Conservation (phyloP, 495 filamentous ascomycete genomes). For the Podospora anserina region DNA sequence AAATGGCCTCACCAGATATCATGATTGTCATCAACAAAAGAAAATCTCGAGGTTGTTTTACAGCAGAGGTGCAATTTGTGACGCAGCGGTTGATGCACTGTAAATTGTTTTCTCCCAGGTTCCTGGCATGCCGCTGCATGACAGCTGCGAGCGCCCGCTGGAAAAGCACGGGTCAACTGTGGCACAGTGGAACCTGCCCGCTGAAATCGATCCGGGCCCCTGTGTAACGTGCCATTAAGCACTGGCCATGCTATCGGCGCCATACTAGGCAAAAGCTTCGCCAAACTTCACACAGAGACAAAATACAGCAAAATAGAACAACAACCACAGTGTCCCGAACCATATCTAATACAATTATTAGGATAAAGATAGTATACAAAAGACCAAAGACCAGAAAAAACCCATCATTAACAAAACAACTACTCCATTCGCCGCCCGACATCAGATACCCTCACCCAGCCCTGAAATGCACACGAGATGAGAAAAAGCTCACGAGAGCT, state of each 20-base stretch:
- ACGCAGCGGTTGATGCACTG: background rate
- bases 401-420: background rate
- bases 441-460: background rate
- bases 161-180: background rate
- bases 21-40: background rate
- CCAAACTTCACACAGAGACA: background rate
- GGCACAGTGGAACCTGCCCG: background rate
- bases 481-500: constrained; percentile 2
- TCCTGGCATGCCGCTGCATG: background rate
- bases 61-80: background rate
- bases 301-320: background rate
- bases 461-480: constrained; percentile 3
- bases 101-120: background rate
- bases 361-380: constrained; percentile 8
- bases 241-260: background rate
- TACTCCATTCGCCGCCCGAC: background rate
- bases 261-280: constrained; percentile 1
- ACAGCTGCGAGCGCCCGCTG: constrained; percentile 3
- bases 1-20: background rate
- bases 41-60: background rate
- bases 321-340: background rate
- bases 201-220: background rate
- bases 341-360: constrained; percentile 1
- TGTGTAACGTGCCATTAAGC: background rate
- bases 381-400: background rate